These are phyloP conservation scores for Brassica juncea DNA, from an alignment of 345 rosid species.

Conservation along the genomic window DNA sequence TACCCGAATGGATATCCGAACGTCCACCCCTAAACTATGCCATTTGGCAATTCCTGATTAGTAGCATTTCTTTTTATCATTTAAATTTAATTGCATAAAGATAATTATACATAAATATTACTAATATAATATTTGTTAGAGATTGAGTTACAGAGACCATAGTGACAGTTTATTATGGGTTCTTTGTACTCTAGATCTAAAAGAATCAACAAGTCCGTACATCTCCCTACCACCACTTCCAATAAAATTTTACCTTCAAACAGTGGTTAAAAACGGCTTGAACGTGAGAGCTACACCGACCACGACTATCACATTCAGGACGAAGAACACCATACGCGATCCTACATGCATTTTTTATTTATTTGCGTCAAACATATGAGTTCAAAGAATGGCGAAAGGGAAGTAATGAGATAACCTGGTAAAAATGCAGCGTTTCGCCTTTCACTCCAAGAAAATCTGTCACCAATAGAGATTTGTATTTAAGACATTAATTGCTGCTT, in stretches of 20 bases:
- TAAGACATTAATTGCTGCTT: not conserved
- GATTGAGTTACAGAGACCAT: not conserved
- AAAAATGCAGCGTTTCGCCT: constrained; percentile 42
- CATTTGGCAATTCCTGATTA: too few relatives aligned
- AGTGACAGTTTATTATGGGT: constrained; percentile 23
- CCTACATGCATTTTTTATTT: constrained; percentile 47
- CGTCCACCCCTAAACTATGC: too few relatives aligned
- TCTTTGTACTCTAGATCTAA: constrained; percentile 17
- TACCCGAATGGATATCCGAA: too few relatives aligned
- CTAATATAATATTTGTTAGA: too few relatives aligned
- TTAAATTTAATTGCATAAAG: too few relatives aligned
- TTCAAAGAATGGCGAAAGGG: not conserved
- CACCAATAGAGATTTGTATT: constrained; percentile 3
- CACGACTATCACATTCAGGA: constrained; percentile 53
- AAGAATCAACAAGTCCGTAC: not conserved
- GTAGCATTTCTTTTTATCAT: too few relatives aligned
- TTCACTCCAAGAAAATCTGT: constrained; percentile 49
- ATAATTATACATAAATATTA: too few relatives aligned
- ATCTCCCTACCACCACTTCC: not conserved
- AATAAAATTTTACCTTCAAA: constrained; percentile 4
- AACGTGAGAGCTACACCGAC: constrained; percentile 62
- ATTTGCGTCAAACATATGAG: not conserved
- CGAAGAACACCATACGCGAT: constrained; percentile 59
- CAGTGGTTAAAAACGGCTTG: constrained; percentile 64
- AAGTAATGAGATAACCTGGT: constrained; percentile 36